phyloP scores from a whole-genome alignment of 2,329 filamentous ascomycete genomes.

The Chalaropsis thielavioides region DNA sequence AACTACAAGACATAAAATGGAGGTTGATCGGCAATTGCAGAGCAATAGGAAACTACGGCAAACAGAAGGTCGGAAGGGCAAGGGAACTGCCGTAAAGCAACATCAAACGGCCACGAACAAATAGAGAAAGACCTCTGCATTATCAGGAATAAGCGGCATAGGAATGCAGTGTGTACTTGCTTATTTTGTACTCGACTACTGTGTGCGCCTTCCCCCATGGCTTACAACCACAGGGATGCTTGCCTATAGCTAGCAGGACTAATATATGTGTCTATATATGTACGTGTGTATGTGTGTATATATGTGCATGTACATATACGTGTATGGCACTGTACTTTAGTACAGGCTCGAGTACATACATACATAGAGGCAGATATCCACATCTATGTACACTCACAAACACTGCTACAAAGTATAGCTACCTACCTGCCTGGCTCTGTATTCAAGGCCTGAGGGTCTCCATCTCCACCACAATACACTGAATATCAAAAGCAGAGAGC shows the following conservation, averaged over 20 bases:
- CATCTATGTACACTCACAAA: too few species aligned
- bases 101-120: neutral
- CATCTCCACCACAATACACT: neutral
- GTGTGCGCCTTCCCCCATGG: neutral
- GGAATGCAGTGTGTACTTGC: neutral
- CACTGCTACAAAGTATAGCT: too few species aligned
- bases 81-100: neutral
- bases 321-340: neutral
- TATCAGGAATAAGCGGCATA: neutral
- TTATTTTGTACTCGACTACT: neutral
- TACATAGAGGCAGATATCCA: neutral
- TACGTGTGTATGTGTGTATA: neutral
- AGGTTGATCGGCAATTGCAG: too few species aligned
- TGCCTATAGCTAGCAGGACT: neutral
- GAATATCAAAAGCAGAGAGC: neutral
- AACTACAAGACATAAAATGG: neutral
- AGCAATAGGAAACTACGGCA: neutral
- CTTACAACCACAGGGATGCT: neutral
- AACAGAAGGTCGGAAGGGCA: neutral
- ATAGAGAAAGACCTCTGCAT: neutral
- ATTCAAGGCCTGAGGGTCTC: neutral
- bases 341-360: neutral
- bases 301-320: neutral
- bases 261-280: neutral
- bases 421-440: too few species aligned